Base-by-base conservation (phyloP, 306 rosid species). In the Cucumis hystrix region DNA sequence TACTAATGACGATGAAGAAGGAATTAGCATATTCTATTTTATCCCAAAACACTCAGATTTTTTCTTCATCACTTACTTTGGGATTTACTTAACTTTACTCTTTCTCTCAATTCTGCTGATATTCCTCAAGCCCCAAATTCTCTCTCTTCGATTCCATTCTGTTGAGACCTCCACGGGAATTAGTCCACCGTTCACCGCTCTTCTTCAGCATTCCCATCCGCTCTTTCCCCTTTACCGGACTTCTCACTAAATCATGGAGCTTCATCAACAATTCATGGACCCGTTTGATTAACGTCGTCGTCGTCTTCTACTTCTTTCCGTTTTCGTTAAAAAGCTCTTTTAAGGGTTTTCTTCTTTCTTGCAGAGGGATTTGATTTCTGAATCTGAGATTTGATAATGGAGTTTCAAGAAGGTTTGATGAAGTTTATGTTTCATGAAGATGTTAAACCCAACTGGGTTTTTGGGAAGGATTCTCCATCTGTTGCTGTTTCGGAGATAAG, bases 391-490 rank as follows among this genome's bases (percentile, higher is more conserved):
- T 16, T 8, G 4, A 18, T 16, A 5, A 90, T 88, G 97, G 97
- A 94, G 89, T 85, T 87, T 76, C 94, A 86, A 14, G 89, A 88
- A 33, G 81, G 80, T 52, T 6, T 86, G 68, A 68, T 80, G 83
- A 89, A 76, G 83, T 57, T 88, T 61, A 77, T 79, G 62, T 8
- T 84, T 30, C 88, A 90, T 10, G 76, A 75, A 39, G 63, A 81
- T 43, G 0, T 64, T 15, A 75, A 80, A 16, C 80, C 74, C 17
- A 82, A 77, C 43, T 69, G 86, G 80, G 63, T 18, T 40, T 79
- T 63, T 6, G 66, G 79, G 23, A 82, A 33, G 28, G 57, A 75
- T 9, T 67, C 69, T 11, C 77, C 49, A 30, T 21, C 80, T 43
- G 84, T 77, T 55, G 77, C 59, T 7, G 33, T 60, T 47, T 10